phyloP scores from a whole-genome alignment of 192 early-diverging fungal species.

The Entomortierella lignicola region DNA sequence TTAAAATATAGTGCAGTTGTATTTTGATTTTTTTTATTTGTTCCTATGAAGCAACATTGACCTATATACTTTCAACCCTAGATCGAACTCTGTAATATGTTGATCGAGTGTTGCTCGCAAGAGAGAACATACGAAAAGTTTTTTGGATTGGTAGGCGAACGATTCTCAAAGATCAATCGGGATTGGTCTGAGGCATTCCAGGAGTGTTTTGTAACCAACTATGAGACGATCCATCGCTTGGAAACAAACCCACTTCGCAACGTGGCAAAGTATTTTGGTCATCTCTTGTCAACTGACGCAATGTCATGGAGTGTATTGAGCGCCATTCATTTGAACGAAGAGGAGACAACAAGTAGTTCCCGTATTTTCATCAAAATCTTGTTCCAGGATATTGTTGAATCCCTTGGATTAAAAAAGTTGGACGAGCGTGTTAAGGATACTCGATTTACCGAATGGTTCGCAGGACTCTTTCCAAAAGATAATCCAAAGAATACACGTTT shows the following conservation, averaged over 20 bases:
- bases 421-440: constrained; percentile 79
- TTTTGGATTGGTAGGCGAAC: constrained; percentile 93
- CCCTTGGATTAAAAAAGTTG: constrained; percentile 84
- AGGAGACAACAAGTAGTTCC: constrained; percentile 95
- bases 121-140: constrained; percentile 95
- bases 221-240: constrained; percentile 92
- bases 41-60: too few species aligned
- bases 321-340: constrained; percentile 88
- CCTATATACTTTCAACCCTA: constrained; percentile 30
- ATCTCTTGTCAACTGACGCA: constrained; percentile 86
- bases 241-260: constrained; percentile 96
- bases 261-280: constrained; percentile 91
- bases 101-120: constrained; percentile 96
- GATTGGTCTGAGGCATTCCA: constrained; percentile 85
- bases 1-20: background rate
- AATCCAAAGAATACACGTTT: constrained; percentile 90
- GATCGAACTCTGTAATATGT: constrained; percentile 95
- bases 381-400: constrained; percentile 88
- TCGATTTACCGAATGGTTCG: constrained; percentile 75
- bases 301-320: constrained; percentile 86
- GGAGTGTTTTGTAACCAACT: constrained; percentile 82
- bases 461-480: constrained; percentile 92
- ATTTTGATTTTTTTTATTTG: constrained; percentile 11
- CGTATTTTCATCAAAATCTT: constrained; percentile 98
- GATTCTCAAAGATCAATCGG: constrained; percentile 87